Conservation (phyloP, 78 protist species). For the Reticulomyxa filosa region DNA sequence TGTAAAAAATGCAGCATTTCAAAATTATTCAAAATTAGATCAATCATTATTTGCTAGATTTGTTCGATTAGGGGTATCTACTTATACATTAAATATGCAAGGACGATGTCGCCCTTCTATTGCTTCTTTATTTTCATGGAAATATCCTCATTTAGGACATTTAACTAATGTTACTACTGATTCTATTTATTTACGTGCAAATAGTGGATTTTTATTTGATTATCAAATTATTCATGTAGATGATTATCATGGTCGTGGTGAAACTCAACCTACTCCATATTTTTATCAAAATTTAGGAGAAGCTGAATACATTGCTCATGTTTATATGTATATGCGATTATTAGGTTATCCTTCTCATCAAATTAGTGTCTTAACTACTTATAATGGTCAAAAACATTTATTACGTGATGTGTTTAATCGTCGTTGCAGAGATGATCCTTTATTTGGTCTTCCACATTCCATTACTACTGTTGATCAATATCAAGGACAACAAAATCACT, state of each 20-base stretch:
- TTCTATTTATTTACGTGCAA: neutral
- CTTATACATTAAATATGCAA: constrained; percentile 45
- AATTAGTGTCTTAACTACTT: constrained; percentile 73
- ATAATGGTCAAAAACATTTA: constrained; percentile 73
- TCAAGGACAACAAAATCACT: constrained; percentile 90
- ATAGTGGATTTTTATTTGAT: constrained; percentile 40
- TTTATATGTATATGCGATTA: constrained; percentile 76
- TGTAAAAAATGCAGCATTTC: constrained; percentile 59
- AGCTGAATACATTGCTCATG: constrained; percentile 69
- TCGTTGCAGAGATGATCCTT: constrained; percentile 11
- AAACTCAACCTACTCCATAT: constrained; percentile 41
- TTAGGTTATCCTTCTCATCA: constrained; percentile 34
- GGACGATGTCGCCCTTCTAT: constrained; percentile 55
- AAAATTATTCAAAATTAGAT: constrained; percentile 46
- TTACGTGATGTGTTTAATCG: constrained; percentile 21
- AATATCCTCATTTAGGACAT: constrained; percentile 52
- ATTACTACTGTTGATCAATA: constrained; percentile 72
- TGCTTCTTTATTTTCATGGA: constrained; percentile 63
- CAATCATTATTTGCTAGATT: constrained; percentile 33
- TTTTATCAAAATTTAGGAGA: constrained; percentile 76
- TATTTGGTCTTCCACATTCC: constrained; percentile 41
- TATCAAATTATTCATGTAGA: constrained; percentile 66
- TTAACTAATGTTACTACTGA: constrained; percentile 25
- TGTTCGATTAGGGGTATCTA: constrained; percentile 53
- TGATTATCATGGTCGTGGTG: constrained; percentile 46